These are phyloP conservation scores for Shiraia sp. DNA, from an alignment of 2,329 filamentous ascomycete genomes.

Conservation along the genomic window DNA sequence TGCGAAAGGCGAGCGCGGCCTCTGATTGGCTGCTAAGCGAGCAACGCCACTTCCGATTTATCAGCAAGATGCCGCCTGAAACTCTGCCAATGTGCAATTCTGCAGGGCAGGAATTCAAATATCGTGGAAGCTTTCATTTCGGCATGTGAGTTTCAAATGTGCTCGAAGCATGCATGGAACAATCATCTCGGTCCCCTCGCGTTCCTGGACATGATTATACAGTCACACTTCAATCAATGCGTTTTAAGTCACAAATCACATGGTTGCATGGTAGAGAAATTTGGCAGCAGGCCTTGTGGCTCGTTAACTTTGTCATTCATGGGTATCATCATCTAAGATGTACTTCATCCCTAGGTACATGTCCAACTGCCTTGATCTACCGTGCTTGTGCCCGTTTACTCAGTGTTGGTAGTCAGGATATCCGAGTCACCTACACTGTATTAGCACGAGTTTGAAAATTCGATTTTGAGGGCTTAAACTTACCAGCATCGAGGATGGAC, in stretches of 20 bases:
- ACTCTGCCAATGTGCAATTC: neutral
- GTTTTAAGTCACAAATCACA: conserved; percentile 3
- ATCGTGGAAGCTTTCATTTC: neutral
- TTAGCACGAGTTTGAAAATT: conserved; percentile 12
- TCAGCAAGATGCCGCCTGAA: conserved; percentile 3
- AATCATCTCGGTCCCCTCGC: too few species aligned
- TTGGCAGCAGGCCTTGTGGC: conserved; percentile 16
- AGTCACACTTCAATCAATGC: neutral
- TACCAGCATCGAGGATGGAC: conserved; percentile 90
- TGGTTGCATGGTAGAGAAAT: neutral
- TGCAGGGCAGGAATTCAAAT: neutral
- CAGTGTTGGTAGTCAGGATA: conserved; percentile 77
- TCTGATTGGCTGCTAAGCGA: conserved; percentile 13
- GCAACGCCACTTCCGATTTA: conserved; percentile 12
- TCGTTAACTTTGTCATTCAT: conserved; percentile 32
- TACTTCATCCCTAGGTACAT: conserved; percentile 29
- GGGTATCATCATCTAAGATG: conserved; percentile 25
- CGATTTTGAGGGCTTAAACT: conserved; percentile 11
- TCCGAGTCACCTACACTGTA: conserved; percentile 69
- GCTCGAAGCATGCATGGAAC: neutral
- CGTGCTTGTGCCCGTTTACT: conserved; percentile 22
- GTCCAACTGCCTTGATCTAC: conserved; percentile 19
- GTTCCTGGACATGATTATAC: conserved; percentile 3
- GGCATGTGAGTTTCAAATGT: neutral
- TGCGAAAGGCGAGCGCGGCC: conserved; percentile 9